A percentile compares a stretch with the other conserved stretches of the same genome.
These are phyloP conservation scores for Odontarrhena argentea DNA, from an alignment of 345 rosid genomes.

Conservation along the genomic window DNA sequence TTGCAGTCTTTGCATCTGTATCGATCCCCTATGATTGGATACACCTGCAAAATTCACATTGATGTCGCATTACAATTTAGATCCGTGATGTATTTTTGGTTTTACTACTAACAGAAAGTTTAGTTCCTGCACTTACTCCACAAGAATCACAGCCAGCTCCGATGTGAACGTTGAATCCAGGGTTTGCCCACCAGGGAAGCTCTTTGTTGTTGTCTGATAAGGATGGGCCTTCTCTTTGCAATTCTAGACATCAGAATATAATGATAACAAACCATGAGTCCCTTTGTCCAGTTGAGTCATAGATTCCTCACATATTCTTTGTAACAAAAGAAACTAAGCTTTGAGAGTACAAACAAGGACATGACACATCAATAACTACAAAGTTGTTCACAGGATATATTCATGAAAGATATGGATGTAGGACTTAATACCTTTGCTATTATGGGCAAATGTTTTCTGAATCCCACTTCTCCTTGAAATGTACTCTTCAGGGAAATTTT, in stretches of 20 bases:
- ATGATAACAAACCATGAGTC: slow-evolving; percentile 10
- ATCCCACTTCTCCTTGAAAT: slow-evolving; percentile 49
- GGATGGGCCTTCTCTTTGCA: slow-evolving; percentile 28
- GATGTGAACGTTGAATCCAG: slow-evolving; percentile 40
- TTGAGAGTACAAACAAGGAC: slow-evolving; percentile 23
- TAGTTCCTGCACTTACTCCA: slow-evolving; percentile 43
- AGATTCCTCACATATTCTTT: slow-evolving; percentile 5
- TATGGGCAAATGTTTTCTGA: slow-evolving; percentile 37
- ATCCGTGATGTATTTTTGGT: neutral
- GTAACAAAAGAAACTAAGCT: slow-evolving; percentile 30
- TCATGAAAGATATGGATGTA: neutral
- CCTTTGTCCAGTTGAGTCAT: neutral
- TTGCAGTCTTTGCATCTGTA: slow-evolving; percentile 70
- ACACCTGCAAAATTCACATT: slow-evolving; percentile 49
- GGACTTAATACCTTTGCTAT: slow-evolving; percentile 38
- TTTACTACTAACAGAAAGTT: neutral
- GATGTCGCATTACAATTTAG: neutral
- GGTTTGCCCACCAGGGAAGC: slow-evolving; percentile 37
- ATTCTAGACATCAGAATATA: slow-evolving; percentile 38
- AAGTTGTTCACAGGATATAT: slow-evolving; percentile 34
- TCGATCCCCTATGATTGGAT: slow-evolving; percentile 73
- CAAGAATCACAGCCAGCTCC: slow-evolving; percentile 76
- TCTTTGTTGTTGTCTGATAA: slow-evolving; percentile 17
- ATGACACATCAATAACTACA: neutral
- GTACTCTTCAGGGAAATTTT: slow-evolving; percentile 63